Evolutionary conservation across 2,329 filamentous ascomycete species (phyloP), one percentile per base, ranked within the genome.

Genomic region (Hymenoscyphus albidus): DNA sequence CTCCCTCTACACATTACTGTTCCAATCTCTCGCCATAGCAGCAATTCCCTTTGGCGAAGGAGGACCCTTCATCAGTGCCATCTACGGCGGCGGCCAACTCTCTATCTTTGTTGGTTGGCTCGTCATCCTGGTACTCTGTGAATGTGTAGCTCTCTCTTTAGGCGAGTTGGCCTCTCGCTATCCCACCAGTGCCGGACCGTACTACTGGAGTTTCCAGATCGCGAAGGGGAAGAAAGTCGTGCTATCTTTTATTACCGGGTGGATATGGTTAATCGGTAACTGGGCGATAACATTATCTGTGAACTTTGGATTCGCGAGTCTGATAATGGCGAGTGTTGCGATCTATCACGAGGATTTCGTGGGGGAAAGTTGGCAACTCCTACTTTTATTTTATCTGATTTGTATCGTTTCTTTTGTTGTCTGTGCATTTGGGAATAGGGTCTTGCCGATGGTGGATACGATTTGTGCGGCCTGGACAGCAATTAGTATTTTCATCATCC

Each of bases 271-370:
- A 18, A 86, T 92, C 61, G 91, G 91, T 65, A 93, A 93, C 78
- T 88, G 92, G 75, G 92, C 88, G 69, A 93, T 93, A 70, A 92
- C 90, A 0, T 80, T 92, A n/a, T 85, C 89, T n/a, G 89, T 92
- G 74, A 91, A 91, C 79, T 93, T 92, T 71, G 90, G 89, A 73
- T 83, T 85, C 64, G 83, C 83, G 0, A 83, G 80, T 1, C 71
- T 87, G 58, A 76, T 86, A 40, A 80, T 80, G 2, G 83, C 80
- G 0, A 80, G 80, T 0, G 73, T 84, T 4, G 78, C 80, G 2
- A 80, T 87, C 69, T 87, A 82, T 69, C 80, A 84, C 62, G 81
- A 83, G 0, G 78, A 82, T 64, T 85, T 82, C 73, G 77, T 73
- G 0, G 77, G 83, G 57, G 81, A 80, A 55, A 74, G 79, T 35